Evolutionary conservation across 805 yeast species (phyloP).

Genomic region (Priceomyces medius): DNA sequence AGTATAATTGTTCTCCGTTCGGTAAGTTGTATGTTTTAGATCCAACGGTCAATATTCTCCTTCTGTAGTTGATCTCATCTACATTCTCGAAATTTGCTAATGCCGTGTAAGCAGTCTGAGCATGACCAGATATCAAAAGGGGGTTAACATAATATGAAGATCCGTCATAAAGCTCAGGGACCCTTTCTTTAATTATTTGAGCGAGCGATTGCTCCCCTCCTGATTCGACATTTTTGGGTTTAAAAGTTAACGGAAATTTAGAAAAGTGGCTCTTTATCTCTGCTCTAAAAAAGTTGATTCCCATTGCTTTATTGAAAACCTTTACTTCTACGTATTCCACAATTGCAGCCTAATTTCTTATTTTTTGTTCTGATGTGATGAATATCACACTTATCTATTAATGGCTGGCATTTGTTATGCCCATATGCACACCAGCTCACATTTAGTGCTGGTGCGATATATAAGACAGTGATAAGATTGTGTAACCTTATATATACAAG

Average conservation of each 20-base stretch:
- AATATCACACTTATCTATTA: neutral
- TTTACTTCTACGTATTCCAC: neutral
- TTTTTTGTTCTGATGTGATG: neutral
- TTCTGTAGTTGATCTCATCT: constrained; percentile 46
- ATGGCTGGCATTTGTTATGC: neutral
- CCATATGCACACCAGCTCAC: constrained; percentile 1
- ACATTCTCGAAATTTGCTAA: constrained; percentile 40
- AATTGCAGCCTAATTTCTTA: constrained; percentile 1
- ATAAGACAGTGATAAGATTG: constrained; percentile 5
- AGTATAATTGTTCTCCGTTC: constrained; percentile 28
- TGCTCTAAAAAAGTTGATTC: constrained; percentile 18
- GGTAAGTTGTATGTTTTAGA: constrained; percentile 21
- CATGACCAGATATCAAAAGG: constrained; percentile 45
- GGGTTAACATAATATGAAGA: constrained; percentile 46
- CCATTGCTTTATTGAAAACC: neutral
- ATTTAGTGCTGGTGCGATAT: neutral
- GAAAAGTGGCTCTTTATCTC: constrained; percentile 25
- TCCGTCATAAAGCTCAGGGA: constrained; percentile 41
- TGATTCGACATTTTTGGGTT: constrained; percentile 9
- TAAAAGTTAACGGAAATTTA: constrained; percentile 20
- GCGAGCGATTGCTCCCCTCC: constrained; percentile 17
- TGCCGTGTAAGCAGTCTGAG: constrained; percentile 51
- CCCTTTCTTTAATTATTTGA: constrained; percentile 34
- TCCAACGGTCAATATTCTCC: constrained; percentile 36
- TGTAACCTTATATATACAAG: constrained; percentile 6